Evolutionary conservation across 1,284 basidiomycete genomes (phyloP), one percentile per base, ranked within the genome.

Genomic region (Singerocomus rubriflavus): DNA sequence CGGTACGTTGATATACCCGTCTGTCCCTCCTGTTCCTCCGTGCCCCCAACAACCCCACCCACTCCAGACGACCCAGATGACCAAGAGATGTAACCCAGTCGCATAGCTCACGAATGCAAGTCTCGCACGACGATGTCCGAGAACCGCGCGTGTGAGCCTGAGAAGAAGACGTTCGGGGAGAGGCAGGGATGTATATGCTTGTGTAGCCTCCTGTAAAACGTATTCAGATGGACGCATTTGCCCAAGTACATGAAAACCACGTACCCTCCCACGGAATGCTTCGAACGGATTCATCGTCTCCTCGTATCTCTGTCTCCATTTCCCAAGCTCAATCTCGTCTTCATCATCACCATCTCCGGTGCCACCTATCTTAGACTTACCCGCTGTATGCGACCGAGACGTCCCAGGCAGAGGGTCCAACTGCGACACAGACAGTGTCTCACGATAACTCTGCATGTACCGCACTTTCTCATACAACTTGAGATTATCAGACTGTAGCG

Each of bases 281-380:
- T 98, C 93, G 68, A 98, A 99, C 0, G 96, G 96, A 64, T 99
- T 98, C 83, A 98, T 92, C 42, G 88, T 82, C 68, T 97, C 92
- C 66, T 99, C 95, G 66, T 98, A 98, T 66, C 91, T 81, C 54
- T 88, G 82, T 48, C 88, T 84, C 70, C 98, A 99, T 66, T 87
- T 91, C 59, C 87, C 88, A 68, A 96, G 82, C 56, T 93, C 92
- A 71, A 95, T 81, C 57, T 93, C 92, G 55, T 88, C 88, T 63
- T 39, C 72, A 67, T 49, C 48, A 17, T 39, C 47, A 34, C 68
- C 98, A 91, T 68, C 91, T 80, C 55, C 85, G 79, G 51, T 87
- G 81, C 69, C 97, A 87, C 63, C 87, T 84, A 69, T 93, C 81
- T 57, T 92, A 85, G 58, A 85, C 85, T 69, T 53, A 25, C 38